Evolutionary conservation across 306 rosid genomes (phyloP), one percentile per base, ranked within the genome.

Genomic region (Boehmeria nivea): DNA sequence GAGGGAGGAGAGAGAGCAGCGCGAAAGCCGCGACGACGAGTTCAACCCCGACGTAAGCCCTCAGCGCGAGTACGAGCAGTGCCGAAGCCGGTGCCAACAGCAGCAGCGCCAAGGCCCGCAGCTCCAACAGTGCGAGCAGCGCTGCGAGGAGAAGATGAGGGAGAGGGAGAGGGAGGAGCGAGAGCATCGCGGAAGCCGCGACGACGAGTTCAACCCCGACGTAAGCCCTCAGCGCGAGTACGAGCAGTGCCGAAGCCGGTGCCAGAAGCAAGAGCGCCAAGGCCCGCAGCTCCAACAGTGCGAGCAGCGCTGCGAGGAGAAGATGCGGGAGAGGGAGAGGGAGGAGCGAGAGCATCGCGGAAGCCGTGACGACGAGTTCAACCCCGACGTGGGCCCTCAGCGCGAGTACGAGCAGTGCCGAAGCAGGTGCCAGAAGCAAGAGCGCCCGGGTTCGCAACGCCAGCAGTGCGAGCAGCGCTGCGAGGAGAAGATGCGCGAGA

Each of bases 321-420:
- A 7, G 8, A 47, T 20, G 40, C 3, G 11, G 22, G 21, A 54
- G 54, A 51, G 17, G 6, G 33, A 49, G 34, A 27, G 20, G 19
- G 13, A 7, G 19, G 57, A 23, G 7, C 28, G 31, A 48, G 16
- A 48, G 16, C 15, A 24, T 1, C 14, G 54, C 14, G 54, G 24
- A 17, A 4, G 31, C 0, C 31, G 33, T 8, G 52, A 18, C 4
- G 48, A 14, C 20, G 20, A 31, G 36, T 10, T 31, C 36, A 10
- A 10, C 36, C 36, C 9, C 36, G 48, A 12, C 7, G 14, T 39
- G 33, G 20, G 50, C 18, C 50, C 50, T 22, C 31, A 42, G 12
- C n/a, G 19, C 12, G 49, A 65, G 40, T 54, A 8, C 39, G 37
- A 33, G 70, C 38, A 65, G 16, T 63, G 68, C 53, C 52, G 12